Evolutionary conservation across 169 alveolate species (phyloP), one percentile per base, ranked within the genome.

Genomic region (Plasmodium sp.): DNA sequence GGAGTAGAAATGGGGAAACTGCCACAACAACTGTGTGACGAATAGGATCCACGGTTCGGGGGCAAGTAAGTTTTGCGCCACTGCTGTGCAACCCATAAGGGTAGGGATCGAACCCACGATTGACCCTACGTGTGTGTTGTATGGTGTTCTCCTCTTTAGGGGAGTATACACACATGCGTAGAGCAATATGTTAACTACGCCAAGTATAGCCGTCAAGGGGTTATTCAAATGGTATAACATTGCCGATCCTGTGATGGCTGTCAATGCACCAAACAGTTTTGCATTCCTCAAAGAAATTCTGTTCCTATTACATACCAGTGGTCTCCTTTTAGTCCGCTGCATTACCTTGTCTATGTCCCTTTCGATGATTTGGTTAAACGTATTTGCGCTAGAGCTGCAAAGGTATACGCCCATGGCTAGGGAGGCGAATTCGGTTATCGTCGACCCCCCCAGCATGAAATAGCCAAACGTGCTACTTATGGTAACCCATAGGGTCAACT

Each of bases 61-160:
- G 27, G 74, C 58, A 67, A 82, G 83, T 41, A 71, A 62, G 84
- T 85, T 92, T 56, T 94, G 96, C 73, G 96, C 97, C 3, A 96
- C 96, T n/a, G 98, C 96, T 31, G 95, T 82, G 41, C 96, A 96
- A 6, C 98, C 98, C 77, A 96, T 96, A 41, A 96, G 88, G 9
- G 97, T 97, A 2, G 98, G 98, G 62, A 96, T 92, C 6, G 97
- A 95, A 58, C 98, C 98, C n/a, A 96, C 98, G 18, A 96, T 77
- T 31, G 98, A 93, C 22, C 98, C 98, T 16, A 96, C 83, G 73
- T 96, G 98, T 2, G 98, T 96, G 81, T 96, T 96, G 94, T 96
- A 96, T 27, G 95, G 96, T 2, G 98, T 96, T 80, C 81, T 81
- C 7, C 41, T 27, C 41, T 92, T 92, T 82, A 92, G 34, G 22